Percentiles rank a stretch among this genome's conserved stretches.
phyloP scores from a whole-genome alignment of 202 grass and related monocot species.

The Zizania palustris region DNA sequence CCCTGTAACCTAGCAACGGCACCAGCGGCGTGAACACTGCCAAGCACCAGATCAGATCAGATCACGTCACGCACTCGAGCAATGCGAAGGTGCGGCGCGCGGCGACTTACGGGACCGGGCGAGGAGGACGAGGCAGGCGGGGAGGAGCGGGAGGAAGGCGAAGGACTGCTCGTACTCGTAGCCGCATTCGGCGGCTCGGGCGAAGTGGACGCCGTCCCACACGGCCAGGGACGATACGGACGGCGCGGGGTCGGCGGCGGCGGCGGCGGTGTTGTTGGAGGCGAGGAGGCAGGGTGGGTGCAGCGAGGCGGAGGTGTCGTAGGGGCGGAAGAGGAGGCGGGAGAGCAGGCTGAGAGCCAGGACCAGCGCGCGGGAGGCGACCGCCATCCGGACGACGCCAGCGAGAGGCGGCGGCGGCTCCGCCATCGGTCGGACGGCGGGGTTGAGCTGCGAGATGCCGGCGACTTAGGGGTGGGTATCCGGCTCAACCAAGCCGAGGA shows the following conservation, averaged over 20 bases:
- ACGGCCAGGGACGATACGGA: constrained; percentile 68
- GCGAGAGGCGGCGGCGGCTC: neutral
- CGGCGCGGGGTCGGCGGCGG: constrained; percentile 17
- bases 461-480: neutral
- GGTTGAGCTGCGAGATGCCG: neutral
- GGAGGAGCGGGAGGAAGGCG: constrained; percentile 87
- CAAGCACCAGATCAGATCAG: constrained; percentile 34
- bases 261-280: neutral
- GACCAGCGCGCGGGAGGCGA: constrained; percentile 58
- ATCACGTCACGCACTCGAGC: neutral
- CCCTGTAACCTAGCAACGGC: constrained; percentile 67
- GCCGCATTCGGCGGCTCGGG: constrained; percentile 81
- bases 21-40: constrained; percentile 71
- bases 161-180: constrained; percentile 97
- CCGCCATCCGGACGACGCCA: constrained; percentile 49
- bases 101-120: constrained; percentile 61
- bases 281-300: constrained; percentile 61
- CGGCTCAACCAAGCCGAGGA: too few species aligned
- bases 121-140: constrained; percentile 56
- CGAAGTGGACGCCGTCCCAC: constrained; percentile 90
- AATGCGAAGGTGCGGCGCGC: neutral
- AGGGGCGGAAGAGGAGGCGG: constrained; percentile 76
- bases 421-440: neutral
- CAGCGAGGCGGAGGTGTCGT: constrained; percentile 84
- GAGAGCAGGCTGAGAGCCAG: constrained; percentile 53